phyloP scores from a whole-genome alignment of 2,329 filamentous ascomycete genomes.

The Verticillium dahliae region DNA sequence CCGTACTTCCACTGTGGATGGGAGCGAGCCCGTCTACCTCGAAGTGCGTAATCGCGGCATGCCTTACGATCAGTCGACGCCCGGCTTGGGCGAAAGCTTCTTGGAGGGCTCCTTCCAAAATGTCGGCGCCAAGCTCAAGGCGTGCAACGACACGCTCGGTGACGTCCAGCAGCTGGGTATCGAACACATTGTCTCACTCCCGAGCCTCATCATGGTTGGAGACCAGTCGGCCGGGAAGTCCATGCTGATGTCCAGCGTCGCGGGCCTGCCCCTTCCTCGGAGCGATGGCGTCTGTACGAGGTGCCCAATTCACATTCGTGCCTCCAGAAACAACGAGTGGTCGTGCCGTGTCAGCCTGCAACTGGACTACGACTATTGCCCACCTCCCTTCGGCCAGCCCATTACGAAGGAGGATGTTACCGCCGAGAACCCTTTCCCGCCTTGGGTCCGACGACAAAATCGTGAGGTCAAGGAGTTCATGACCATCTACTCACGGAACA shows the following conservation, averaged over 20 bases:
- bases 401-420: constrained; percentile 42
- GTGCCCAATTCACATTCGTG: constrained; percentile 74
- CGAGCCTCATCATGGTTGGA: constrained; percentile 76
- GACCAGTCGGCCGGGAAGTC: constrained; percentile 84
- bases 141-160: constrained; percentile 58
- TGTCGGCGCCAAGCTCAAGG: constrained; percentile 58
- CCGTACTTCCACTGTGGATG: constrained; percentile 7
- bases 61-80: constrained; percentile 13
- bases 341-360: constrained; percentile 62
- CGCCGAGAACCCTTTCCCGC: constrained; percentile 49
- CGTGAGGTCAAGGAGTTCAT: constrained; percentile 53
- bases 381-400: constrained; percentile 23
- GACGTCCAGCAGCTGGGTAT: constrained; percentile 68
- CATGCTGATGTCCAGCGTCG: constrained; percentile 57
- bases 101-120: constrained; percentile 38
- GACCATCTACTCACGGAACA: constrained; percentile 44
- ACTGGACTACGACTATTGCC: constrained; percentile 54
- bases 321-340: constrained; percentile 55
- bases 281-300: constrained; percentile 69
- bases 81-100: constrained; percentile 28
- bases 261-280: constrained; percentile 65
- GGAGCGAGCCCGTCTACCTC: constrained; percentile 29
- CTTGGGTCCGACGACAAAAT: constrained; percentile 50
- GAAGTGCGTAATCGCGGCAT: constrained; percentile 26
- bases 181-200: constrained; percentile 62